Evolutionary conservation across 768 basidiomycete genomes (phyloP), one percentile per base, ranked within the genome.

Genomic region (Lactarius quietus): DNA sequence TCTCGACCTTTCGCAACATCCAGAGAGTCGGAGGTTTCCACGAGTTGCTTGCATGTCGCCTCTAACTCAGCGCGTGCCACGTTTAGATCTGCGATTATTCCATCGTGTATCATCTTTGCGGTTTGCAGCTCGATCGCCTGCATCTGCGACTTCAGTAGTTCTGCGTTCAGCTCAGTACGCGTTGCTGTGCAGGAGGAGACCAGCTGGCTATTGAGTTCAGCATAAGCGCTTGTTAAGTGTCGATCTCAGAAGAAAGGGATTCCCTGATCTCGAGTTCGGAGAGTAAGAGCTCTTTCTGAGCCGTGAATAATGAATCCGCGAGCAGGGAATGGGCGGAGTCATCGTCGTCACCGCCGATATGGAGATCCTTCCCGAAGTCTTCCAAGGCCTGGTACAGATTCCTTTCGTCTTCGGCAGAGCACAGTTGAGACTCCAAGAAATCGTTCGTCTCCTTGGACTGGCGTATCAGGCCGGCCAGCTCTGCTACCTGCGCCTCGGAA

Each of bases 401-500:
- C 2, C 54, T 56, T 39, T 75, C 72, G 1, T 62, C 63, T 20
- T 72, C 70, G 8, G 65, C 70, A 17, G 73, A 72, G 17, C 53
- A 52, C 23, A 77, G 63, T 26, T 68, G 68, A 6, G 38, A 51
- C 15, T 62, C 39, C 31, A 90, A 76, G 8, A 83, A 70, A 14
- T 66, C 65, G 67, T 83, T 88, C 58, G 84, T 79, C 17, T 86
- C 83, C 54, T 81, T 81, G 31, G 77, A 75, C 31, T 84, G 82
- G 29, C 87, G 85, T 69, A 88, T 78, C 48, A 91, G 80, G 65
- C 83, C 76, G 1, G 84, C 84, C 9, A 92, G 76, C 66, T 90
- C 88, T 15, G 77, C 73, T 26, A 88, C 86, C 71, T 91, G 88
- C 20, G 76, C 84, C 62, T 90, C 86, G 6, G 87, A 79, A 70